Percentiles rank a stretch among this genome's conserved stretches.
These are phyloP conservation scores for Grosmannia penicillata DNA, from an alignment of 2,329 filamentous ascomycete species.

Conservation along the genomic window DNA sequence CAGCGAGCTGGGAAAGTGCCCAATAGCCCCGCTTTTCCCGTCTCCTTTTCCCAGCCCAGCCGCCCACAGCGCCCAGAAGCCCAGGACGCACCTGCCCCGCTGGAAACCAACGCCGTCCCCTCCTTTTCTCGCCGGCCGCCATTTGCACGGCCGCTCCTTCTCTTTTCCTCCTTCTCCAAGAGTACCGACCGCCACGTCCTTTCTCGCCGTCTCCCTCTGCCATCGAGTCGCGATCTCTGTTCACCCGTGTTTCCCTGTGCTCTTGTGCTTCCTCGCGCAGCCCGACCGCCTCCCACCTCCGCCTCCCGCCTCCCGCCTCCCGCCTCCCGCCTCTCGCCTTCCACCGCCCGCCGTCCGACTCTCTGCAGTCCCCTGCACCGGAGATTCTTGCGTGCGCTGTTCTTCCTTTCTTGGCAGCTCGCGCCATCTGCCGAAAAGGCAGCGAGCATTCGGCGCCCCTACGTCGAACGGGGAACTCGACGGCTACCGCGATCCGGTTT, in stretches of 20 bases:
- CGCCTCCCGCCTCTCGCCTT: not conserved
- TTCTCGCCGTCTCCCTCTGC: not conserved
- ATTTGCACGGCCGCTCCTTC: not conserved
- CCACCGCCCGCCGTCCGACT: not conserved
- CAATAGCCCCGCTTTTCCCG: not conserved
- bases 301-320: not conserved
- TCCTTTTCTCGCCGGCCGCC: conserved; percentile 4
- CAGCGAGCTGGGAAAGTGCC: not conserved
- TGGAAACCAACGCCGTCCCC: conserved; percentile 4
- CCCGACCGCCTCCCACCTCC: not conserved
- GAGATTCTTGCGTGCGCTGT: not conserved
- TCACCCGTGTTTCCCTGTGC: too few relatives aligned
- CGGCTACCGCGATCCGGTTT: too few relatives aligned
- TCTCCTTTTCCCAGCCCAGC: conserved; percentile 3
- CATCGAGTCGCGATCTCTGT: too few relatives aligned
- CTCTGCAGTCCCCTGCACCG: not conserved
- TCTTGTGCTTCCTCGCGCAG: too few relatives aligned
- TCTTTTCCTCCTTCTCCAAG: not conserved
- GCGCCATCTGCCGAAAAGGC: too few relatives aligned
- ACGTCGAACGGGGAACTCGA: too few relatives aligned
- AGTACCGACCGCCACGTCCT: not conserved
- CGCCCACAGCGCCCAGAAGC: too few relatives aligned
- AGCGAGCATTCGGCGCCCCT: too few relatives aligned
- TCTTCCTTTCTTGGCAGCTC: too few relatives aligned
- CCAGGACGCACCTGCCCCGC: conserved; percentile 3